phyloP scores from a whole-genome alignment of 129 eudicot genomes.

The Flaveria robusta region DNA sequence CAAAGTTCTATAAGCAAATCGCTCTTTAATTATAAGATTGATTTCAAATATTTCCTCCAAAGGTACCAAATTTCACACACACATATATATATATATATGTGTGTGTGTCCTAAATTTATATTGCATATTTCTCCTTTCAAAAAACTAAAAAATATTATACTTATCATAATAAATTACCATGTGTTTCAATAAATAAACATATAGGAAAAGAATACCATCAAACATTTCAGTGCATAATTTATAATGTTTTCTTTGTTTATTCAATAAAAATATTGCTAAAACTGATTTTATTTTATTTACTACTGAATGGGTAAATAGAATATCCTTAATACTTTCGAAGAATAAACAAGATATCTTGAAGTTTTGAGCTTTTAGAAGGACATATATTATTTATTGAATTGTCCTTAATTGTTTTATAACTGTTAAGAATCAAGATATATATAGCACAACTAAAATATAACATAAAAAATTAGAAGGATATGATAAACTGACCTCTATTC shows the following conservation, averaged over 20 bases:
- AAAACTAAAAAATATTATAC: background rate
- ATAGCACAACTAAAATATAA: background rate
- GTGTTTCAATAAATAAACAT: background rate
- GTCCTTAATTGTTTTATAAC: background rate
- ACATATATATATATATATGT: background rate
- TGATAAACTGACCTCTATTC: constrained; percentile 57
- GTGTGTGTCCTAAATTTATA: background rate
- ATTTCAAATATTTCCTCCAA: background rate
- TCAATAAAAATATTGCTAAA: background rate
- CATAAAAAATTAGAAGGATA: background rate
- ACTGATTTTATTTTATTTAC: background rate
- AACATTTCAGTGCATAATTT: background rate
- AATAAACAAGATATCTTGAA: background rate
- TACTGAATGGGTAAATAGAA: background rate
- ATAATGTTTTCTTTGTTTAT: background rate
- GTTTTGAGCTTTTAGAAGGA: background rate
- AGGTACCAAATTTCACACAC: background rate
- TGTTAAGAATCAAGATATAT: background rate
- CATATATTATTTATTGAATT: background rate
- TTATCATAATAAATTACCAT: background rate
- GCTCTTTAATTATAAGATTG: background rate
- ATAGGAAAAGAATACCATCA: background rate
- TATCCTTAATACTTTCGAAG: background rate
- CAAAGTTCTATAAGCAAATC: constrained; percentile 3
- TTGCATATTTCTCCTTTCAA: background rate